phyloP scores from a whole-genome alignment of 768 basidiomycete genomes.

The Lactifluus hygrophoroides region DNA sequence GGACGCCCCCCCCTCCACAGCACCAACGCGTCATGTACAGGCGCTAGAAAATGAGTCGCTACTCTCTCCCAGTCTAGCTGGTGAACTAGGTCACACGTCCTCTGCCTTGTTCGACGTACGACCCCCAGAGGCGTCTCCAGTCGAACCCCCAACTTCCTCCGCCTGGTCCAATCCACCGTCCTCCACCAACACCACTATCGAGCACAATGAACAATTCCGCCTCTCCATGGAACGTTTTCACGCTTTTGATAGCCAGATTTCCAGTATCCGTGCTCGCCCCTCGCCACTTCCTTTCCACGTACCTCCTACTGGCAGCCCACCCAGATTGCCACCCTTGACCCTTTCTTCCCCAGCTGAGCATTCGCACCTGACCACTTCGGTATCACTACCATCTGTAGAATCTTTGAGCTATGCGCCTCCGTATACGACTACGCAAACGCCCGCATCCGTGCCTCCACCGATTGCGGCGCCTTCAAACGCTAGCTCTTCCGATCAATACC shows the following conservation, averaged over 20 bases:
- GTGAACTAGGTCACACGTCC: background rate
- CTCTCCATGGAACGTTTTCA: slow-evolving; percentile 21
- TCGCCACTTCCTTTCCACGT: slow-evolving; percentile 9
- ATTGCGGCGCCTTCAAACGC: background rate
- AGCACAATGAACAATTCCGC: slow-evolving; percentile 19
- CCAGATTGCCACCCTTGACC: slow-evolving; percentile 18
- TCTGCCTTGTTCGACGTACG: slow-evolving; percentile 1
- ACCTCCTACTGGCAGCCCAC: slow-evolving; percentile 3
- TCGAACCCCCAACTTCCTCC: slow-evolving; percentile 1
- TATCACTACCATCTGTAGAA: slow-evolving; percentile 11
- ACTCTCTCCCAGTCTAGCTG: slow-evolving; percentile 1
- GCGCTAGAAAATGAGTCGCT: background rate
- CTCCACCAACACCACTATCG: background rate
- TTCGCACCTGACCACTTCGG: background rate
- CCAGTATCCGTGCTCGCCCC: slow-evolving; percentile 15
- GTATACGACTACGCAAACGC: background rate
- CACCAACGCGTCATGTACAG: slow-evolving; percentile 1
- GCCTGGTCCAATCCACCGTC: slow-evolving; percentile 1
- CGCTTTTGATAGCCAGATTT: slow-evolving; percentile 21
- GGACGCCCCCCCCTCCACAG: background rate
- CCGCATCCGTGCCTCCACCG: background rate
- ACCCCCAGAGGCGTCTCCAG: background rate
- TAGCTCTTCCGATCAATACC: slow-evolving; percentile 6
- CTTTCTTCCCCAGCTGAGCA: slow-evolving; percentile 12
- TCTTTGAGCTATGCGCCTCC: background rate